Percentiles rank a stretch among this genome's conserved stretches.
Evolutionary conservation across 2,329 filamentous ascomycete genomes (phyloP).

Genomic region (Cercospora sesami): DNA sequence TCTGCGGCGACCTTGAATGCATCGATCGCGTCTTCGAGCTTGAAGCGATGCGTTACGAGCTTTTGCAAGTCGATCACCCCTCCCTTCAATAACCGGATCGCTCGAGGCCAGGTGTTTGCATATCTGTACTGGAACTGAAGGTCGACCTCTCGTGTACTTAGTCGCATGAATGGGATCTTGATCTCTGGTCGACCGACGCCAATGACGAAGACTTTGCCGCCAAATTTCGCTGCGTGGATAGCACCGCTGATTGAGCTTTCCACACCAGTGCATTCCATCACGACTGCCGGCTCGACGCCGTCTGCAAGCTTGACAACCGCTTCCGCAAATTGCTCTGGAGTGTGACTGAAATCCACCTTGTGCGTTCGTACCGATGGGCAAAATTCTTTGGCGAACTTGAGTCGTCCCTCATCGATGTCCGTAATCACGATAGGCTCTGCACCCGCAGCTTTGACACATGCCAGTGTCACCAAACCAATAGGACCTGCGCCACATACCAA

Average conservation of each 20-base stretch:
- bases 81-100: conserved; percentile 82
- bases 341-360: conserved; percentile 65
- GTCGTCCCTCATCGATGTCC: conserved; percentile 83
- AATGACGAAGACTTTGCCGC: conserved; percentile 95
- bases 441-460: conserved; percentile 82
- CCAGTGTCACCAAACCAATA: conserved; percentile 84
- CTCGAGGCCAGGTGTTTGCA: conserved; percentile 91
- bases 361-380: conserved; percentile 78
- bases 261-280: conserved; percentile 91
- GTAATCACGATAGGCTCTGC: conserved; percentile 91
- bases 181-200: conserved; percentile 95
- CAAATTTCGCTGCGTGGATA: conserved; percentile 90
- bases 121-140: conserved; percentile 97
- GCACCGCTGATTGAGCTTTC: conserved; percentile 83
- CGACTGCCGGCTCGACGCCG: conserved; percentile 76
- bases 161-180: conserved; percentile 90
- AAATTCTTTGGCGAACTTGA: conserved; percentile 81
- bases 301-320: conserved; percentile 70
- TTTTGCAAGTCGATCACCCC: conserved; percentile 78
- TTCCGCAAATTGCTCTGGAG: conserved; percentile 69
- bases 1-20: conserved; percentile 88
- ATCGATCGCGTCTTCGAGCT: conserved; percentile 80
- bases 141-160: conserved; percentile 88
- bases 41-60: conserved; percentile 85
- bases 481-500: conserved; percentile 91